A percentile compares a stretch with the other conserved stretches of the same genome.
Evolutionary conservation across 169 alveolate species (phyloP).

Genomic region (Plasmodium blacklocki): DNA sequence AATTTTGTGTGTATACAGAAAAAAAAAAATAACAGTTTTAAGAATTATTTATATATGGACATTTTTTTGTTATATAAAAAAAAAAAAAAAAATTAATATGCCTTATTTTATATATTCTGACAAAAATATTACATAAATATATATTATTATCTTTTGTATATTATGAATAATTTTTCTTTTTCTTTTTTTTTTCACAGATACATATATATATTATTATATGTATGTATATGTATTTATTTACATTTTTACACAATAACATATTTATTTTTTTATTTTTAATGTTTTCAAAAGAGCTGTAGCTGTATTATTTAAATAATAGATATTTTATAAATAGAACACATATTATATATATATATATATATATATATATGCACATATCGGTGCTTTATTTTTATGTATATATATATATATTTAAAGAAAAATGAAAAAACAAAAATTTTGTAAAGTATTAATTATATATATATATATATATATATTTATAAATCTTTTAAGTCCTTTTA

Average conservation of each 20-base stretch:
- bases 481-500: not conserved
- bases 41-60: too few relatives aligned
- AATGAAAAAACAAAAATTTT: constrained; percentile 1
- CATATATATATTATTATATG: too few relatives aligned
- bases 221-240: not conserved
- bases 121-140: too few relatives aligned
- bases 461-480: constrained; percentile 16
- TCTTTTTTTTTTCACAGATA: too few relatives aligned
- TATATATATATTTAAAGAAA: not conserved
- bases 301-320: constrained; percentile 14
- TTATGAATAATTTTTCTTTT: not conserved
- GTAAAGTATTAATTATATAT: constrained; percentile 1
- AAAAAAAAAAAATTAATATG: too few relatives aligned
- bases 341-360: not conserved
- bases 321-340: not conserved
- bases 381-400: not conserved
- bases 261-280: constrained; percentile 19
- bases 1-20: too few relatives aligned
- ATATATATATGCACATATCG: not conserved
- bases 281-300: constrained; percentile 25
- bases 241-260: not conserved
- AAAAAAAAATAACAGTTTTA: too few relatives aligned
- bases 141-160: not conserved
- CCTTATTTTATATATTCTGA: too few relatives aligned
- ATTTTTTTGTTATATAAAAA: too few relatives aligned